Percentiles rank a stretch among this genome's conserved stretches.
These are phyloP conservation scores for Cryptosporidium canis DNA, from an alignment of 169 alveolate genomes.

Conservation along the genomic window DNA sequence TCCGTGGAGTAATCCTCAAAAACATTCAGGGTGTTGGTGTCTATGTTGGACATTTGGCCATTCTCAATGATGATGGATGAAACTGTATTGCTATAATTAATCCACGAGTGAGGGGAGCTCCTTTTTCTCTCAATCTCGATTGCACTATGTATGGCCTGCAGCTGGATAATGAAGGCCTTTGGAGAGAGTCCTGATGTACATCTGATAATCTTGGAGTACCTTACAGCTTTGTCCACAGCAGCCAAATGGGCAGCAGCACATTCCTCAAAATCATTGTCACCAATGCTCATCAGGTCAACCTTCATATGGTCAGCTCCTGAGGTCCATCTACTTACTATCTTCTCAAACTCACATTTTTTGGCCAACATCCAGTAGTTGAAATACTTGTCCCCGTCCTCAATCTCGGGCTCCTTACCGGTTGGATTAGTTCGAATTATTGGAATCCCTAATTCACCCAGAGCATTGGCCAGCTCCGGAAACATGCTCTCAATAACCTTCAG, in stretches of 20 bases:
- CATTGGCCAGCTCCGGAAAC: constrained; percentile 81
- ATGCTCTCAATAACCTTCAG: constrained; percentile 79
- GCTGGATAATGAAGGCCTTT: constrained; percentile 24
- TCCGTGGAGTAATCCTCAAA: constrained; percentile 53
- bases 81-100: constrained; percentile 57
- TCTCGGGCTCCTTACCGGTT: constrained; percentile 78
- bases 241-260: constrained; percentile 79
- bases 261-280: constrained; percentile 87
- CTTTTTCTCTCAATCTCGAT: constrained; percentile 66
- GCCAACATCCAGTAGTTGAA: constrained; percentile 86
- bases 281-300: constrained; percentile 81
- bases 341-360: constrained; percentile 74
- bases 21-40: background rate
- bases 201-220: constrained; percentile 40
- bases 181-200: constrained; percentile 68
- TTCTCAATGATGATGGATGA: constrained; percentile 41
- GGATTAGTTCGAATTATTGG: constrained; percentile 83
- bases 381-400: constrained; percentile 78
- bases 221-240: constrained; percentile 30
- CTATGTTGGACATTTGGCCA: background rate
- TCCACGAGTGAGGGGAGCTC: constrained; percentile 52
- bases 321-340: constrained; percentile 39
- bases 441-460: constrained; percentile 76
- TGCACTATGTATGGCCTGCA: constrained; percentile 32
- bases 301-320: constrained; percentile 39